Evolutionary conservation across 2,329 filamentous ascomycete species (phyloP), one percentile per base, ranked within the genome.

Genomic region (Phaeosphaeria sp.): DNA sequence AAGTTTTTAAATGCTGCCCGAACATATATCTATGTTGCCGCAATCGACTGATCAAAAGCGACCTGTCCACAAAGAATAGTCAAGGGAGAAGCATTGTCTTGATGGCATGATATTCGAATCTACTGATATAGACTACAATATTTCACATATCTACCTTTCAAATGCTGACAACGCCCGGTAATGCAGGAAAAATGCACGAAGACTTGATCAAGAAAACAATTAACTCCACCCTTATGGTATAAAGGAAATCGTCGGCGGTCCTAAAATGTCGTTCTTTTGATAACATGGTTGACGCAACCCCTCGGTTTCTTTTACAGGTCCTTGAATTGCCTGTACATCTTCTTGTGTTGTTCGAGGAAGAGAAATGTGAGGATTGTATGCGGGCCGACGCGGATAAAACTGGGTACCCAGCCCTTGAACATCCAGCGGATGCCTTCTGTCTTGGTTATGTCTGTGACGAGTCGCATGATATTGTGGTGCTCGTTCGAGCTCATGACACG

Each of bases 371-470:
- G 89, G 59, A 96, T 90, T 7, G 92, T 96, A 80, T 96, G 92
- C 36, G 87, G 87, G 1, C 87, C 87, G 20, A 89, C 74, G 7
- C 87, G 81, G 55, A 89, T 86, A 64, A 89, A 89, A 72, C 87
- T 89, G n/a, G 92, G 92, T 47, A 93, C 87, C 91, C 92, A 96
- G 59, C 92, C 92, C 77, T 91, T 91, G 79, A 96, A 96, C 85
- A 94, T 89, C 92, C 92, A 96, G 46, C 84, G 79, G 50, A 91
- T 75, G 1, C 92, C 92, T 72, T 96, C 91, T 18, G 85, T 80
- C 54, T 81, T 84, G 63, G 88, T 90, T 30, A 93, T 88, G 46
- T 91, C 87, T 43, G 80, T 78, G 53, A 96, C 78, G 21, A 93
- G 76, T 55, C 80, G 81, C 2, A 85, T 63, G 27, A 95, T 78